These are phyloP conservation scores for Citrus australasica DNA, from an alignment of 345 rosid genomes.

Conservation along the genomic window DNA sequence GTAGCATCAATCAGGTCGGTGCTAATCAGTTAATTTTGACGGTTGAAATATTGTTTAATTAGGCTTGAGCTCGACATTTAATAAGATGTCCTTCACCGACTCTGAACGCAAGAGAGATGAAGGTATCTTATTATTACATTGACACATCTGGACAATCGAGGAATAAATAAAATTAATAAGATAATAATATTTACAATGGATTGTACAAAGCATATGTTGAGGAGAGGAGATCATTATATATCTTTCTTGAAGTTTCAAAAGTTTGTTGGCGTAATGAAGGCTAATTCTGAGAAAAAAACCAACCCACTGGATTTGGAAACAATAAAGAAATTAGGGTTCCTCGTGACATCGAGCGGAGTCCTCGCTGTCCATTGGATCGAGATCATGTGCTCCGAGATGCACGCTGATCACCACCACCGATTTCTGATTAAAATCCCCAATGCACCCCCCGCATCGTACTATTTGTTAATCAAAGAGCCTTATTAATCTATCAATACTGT, in stretches of 20 bases:
- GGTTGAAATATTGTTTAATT: slow-evolving; percentile 3
- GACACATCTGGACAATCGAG: neutral
- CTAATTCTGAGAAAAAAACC: neutral
- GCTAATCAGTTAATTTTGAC: slow-evolving; percentile 18
- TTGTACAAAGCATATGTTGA: slow-evolving; percentile 13
- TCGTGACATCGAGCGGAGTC: slow-evolving; percentile 32
- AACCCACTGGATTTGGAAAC: slow-evolving; percentile 18
- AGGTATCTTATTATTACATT: neutral
- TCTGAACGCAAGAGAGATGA: neutral
- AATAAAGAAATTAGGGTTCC: slow-evolving; percentile 23
- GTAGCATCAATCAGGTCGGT: slow-evolving; percentile 2
- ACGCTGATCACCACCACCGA: slow-evolving; percentile 30
- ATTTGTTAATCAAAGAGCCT: neutral
- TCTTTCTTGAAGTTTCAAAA: slow-evolving; percentile 29
- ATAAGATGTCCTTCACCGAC: slow-evolving; percentile 19
- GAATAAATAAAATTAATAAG: neutral
- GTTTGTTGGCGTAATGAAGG: neutral
- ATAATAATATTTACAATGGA: slow-evolving; percentile 3
- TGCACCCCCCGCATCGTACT: neutral
- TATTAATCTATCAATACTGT: neutral
- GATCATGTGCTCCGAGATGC: slow-evolving; percentile 51
- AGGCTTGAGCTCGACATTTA: neutral
- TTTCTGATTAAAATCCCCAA: neutral
- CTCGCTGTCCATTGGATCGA: slow-evolving; percentile 41
- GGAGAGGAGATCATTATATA: slow-evolving; percentile 8